Base-by-base conservation (phyloP, 352 stramenopile genomes). In the Lagenidium sp. region DNA sequence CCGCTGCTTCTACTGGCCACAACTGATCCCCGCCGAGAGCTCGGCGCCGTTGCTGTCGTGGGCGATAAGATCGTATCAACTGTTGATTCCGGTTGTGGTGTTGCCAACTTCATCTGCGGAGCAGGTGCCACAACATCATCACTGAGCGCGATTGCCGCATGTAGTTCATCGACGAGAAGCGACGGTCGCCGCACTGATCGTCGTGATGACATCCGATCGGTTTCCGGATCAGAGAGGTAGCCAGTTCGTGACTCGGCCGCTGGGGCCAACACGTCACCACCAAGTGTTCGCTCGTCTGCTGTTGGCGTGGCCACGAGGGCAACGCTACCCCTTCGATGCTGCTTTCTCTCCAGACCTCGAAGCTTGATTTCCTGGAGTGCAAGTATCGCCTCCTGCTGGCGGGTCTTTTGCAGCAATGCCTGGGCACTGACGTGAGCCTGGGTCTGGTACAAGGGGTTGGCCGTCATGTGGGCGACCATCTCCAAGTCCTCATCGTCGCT, bases 391-490 rank as follows among this genome's bases (percentile, higher is more conserved):
- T 79, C 69, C 10, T 67, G 61, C 41, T 82, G 64, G 35, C 49
- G 50, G 6, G 61, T 64, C 38, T 60, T 69, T 24, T 61, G 60
- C 15, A 63, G 48, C 20, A 62, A 31, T 32, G 47, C 50, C 32
- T 59, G 45, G 1, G 67, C 57, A 4, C 50, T 68, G 21, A 55
- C 51, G n/a, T 72, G 45, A 2, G 58, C 53, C 10, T 72, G 60
- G 23, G 75, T 78, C 42, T 77, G 65, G 24, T 79, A 57, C 24
- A 84, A 47, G 15, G 71, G 71, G 28, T 84, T 84, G 29, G 71
- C 65, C 1, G 68, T 84, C 67, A 79, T 81, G 31, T 74, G 70
- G 12, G 71, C 60, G 22, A 79, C 68, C 71, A 84, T 84, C 36
- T 81, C 71, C 2, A 84, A 57, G 24, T 81, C 70, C 40, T 80